These are phyloP conservation scores for Verticillium isaacii DNA, from an alignment of 2,329 filamentous ascomycete genomes.

Conservation along the genomic window DNA sequence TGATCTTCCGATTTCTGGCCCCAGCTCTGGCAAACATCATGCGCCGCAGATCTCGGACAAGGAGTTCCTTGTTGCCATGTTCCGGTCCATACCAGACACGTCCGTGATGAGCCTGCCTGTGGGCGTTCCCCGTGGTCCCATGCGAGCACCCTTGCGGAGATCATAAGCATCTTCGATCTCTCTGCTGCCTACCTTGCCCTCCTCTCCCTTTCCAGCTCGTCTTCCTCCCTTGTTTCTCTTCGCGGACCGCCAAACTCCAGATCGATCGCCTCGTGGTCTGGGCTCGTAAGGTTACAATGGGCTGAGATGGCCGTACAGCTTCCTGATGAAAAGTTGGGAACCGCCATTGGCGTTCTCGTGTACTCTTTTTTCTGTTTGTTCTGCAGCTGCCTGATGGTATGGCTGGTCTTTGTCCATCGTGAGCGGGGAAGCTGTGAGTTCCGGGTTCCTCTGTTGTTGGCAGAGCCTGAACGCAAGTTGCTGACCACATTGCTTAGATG, in stretches of 20 bases:
- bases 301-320: constrained; percentile 30
- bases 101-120: neutral
- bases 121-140: neutral
- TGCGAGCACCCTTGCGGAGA: neutral
- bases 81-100: neutral
- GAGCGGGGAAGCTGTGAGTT: constrained; percentile 36
- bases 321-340: constrained; percentile 25
- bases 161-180: constrained; percentile 1
- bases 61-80: neutral
- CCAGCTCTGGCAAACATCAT: constrained; percentile 1
- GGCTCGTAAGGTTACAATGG: constrained; percentile 1
- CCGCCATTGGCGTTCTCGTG: constrained; percentile 25
- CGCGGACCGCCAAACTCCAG: neutral
- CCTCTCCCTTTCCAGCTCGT: neutral
- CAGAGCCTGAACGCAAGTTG: neutral
- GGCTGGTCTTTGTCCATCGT: constrained; percentile 32
- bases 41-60: constrained; percentile 3
- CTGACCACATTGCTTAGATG: constrained; percentile 24
- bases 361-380: constrained; percentile 29
- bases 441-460: neutral
- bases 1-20: neutral
- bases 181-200: neutral
- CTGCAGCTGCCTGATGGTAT: constrained; percentile 25
- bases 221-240: neutral
- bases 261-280: neutral